phyloP scores from a whole-genome alignment of 2,329 filamentous ascomycete species.

The Neonectria magnoliae region DNA sequence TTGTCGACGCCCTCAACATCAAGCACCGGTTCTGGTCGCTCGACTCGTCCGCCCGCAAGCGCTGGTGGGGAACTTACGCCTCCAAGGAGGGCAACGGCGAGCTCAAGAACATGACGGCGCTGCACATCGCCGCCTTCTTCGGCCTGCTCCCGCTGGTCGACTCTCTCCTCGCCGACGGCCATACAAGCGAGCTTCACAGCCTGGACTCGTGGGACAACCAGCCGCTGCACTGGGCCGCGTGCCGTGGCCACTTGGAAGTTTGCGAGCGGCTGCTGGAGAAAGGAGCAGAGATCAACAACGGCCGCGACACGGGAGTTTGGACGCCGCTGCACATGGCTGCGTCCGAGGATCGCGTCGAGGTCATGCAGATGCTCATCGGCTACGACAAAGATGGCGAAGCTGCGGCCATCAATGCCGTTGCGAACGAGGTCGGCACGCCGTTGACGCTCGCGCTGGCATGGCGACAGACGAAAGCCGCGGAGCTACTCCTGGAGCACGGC shows the following conservation, averaged over 20 bases:
- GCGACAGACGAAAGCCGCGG: conserved; percentile 18
- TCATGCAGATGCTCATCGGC: conserved; percentile 19
- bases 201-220: conserved; percentile 19
- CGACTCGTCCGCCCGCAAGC: conserved; percentile 9
- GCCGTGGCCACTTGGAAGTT: conserved; percentile 6
- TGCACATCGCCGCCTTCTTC: conserved; percentile 19
- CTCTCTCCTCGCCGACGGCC: conserved; percentile 11
- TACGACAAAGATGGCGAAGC: background rate
- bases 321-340: conserved; percentile 21
- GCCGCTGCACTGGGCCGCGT: conserved; percentile 16
- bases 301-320: conserved; percentile 6
- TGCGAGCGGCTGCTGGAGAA: conserved; percentile 16
- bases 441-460: conserved; percentile 13
- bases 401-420: conserved; percentile 8
- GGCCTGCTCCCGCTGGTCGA: conserved; percentile 10
- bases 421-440: conserved; percentile 11
- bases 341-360: conserved; percentile 5
- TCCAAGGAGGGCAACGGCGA: conserved; percentile 12
- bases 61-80: conserved; percentile 20
- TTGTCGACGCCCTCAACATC: conserved; percentile 17
- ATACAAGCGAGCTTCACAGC: conserved; percentile 4
- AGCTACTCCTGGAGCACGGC: conserved; percentile 18
- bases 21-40: conserved; percentile 18
- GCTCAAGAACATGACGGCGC: conserved; percentile 19
- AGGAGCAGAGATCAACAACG: conserved; percentile 18